phyloP scores from a whole-genome alignment of 75 land plant genomes.

The Cupressus sempervirens region DNA sequence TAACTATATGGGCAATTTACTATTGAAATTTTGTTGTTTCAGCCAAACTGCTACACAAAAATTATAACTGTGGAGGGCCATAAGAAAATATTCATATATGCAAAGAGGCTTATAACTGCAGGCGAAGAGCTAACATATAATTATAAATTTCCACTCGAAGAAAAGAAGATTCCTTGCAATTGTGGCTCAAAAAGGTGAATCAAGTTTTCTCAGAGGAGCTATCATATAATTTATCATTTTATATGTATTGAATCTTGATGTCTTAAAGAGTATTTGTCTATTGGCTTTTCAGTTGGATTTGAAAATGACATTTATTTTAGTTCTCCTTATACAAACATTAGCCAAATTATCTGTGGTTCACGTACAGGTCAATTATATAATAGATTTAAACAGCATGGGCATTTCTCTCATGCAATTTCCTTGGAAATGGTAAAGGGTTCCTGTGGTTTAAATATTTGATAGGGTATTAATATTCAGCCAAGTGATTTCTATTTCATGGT shows the following conservation, averaged over 20 bases:
- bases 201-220: not conserved
- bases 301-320: not conserved
- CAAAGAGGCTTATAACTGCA: conserved; percentile 70
- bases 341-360: not conserved
- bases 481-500: not conserved
- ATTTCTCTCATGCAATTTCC: not conserved
- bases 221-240: too few relatives aligned
- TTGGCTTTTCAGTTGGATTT: not conserved
- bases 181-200: conserved; percentile 82
- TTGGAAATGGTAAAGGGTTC: not conserved
- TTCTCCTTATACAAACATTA: not conserved
- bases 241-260: not conserved
- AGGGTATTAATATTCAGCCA: not conserved
- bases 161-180: conserved; percentile 89
- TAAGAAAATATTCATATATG: conserved; percentile 93
- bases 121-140: conserved; percentile 98
- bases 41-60: conserved; percentile 98
- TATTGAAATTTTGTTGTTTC: conserved; percentile 14
- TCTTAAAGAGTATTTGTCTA: not conserved
- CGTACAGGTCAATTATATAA: not conserved
- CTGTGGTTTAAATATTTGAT: too few relatives aligned
- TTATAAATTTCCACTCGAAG: conserved; percentile 94
- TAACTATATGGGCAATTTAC: too few relatives aligned
- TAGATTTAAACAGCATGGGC: not conserved
- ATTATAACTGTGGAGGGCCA: conserved; percentile 87